Base-by-base conservation (phyloP, 345 rosid species). In the Passiflora organensis region DNA sequence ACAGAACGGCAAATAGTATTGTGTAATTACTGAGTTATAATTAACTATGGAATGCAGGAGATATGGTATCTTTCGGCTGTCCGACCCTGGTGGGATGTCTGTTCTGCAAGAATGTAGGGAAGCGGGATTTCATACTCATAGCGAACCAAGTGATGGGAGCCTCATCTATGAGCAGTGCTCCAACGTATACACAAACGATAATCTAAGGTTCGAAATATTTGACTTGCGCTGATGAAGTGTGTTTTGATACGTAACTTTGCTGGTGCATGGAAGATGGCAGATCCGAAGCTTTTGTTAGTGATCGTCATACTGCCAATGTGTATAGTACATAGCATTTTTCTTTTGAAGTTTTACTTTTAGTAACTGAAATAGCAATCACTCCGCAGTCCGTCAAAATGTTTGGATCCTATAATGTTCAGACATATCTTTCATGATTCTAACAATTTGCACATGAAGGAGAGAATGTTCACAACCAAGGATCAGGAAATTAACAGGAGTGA, bases 191-290 rank as follows among this genome's bases (percentile, higher is more conserved):
- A 85, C 54, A 52, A 91, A 91, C 65, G 80, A 87, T 11, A 85
- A 87, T 80, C 79, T 87, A 46, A 79, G 97, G 76, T 85, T 91
- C 16, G 94, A 91, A 75, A 85, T 87, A 63, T 87, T 87, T 55
- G 96, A 91, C 72, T 69, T 91, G 75, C 94, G 97, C 38, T 80
- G 58, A 77, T 61, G 56, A 37, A 34, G 50, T 25, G 13, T 39
- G 23, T 6, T 13, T 15, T 11, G 6, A 10, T 47, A 20, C 12
- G 17, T 45, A 8, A 28, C 43, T 17, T 43, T 21, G 12, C 16
- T n/a, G 19, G 25, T 54, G 9, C 62, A 24, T 38, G 43, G 12
- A 1, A 39, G 55, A 51, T 13, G 14, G 43, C 43, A 41, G 43
- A 4, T 41, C 43, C 4, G 43, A 5, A 41, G 9, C 8, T 3